A percentile compares a stretch with the other conserved stretches of the same genome.
Conservation (phyloP, 2,329 filamentous ascomycete species). For the Pseudogymnoascus sp. region DNA sequence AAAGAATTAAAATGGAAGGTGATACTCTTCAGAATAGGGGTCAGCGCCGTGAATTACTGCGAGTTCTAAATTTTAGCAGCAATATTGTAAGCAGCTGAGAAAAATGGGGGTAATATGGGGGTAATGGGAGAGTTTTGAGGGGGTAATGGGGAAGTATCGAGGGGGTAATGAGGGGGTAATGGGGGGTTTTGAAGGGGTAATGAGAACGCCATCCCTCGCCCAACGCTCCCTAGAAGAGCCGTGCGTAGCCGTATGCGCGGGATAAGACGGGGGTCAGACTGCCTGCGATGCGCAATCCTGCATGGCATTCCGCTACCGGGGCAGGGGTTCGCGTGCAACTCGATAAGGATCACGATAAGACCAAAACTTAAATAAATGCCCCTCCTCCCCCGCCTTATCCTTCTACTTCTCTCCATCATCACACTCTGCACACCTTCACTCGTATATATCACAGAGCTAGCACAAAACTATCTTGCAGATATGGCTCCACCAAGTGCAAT, state of each 20-base stretch:
- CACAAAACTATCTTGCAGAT: neutral
- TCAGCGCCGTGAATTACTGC: neutral
- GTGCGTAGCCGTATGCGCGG: conserved; percentile 4
- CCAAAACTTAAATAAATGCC: conserved; percentile 6
- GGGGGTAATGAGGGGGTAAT: neutral
- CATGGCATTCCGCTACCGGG: neutral
- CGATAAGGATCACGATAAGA: conserved; percentile 3
- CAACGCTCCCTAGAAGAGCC: neutral
- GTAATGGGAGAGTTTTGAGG: neutral
- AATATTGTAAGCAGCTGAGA: neutral
- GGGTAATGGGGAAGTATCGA: neutral
- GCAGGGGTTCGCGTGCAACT: neutral
- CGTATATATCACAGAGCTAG: neutral
- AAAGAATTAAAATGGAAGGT: neutral
- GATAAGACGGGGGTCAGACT: neutral
- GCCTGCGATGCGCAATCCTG: neutral
- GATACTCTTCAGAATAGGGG: neutral
- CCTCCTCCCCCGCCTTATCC: neutral
- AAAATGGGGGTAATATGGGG: conserved; percentile 4
- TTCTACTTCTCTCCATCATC: neutral
- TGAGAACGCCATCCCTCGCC: neutral
- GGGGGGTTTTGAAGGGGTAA: neutral
- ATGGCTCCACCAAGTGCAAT: conserved; percentile 17
- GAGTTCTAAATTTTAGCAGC: neutral
- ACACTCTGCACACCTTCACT: neutral